Conservation (phyloP, 805 yeast genomes). For the Lipomyces oligophaga region DNA sequence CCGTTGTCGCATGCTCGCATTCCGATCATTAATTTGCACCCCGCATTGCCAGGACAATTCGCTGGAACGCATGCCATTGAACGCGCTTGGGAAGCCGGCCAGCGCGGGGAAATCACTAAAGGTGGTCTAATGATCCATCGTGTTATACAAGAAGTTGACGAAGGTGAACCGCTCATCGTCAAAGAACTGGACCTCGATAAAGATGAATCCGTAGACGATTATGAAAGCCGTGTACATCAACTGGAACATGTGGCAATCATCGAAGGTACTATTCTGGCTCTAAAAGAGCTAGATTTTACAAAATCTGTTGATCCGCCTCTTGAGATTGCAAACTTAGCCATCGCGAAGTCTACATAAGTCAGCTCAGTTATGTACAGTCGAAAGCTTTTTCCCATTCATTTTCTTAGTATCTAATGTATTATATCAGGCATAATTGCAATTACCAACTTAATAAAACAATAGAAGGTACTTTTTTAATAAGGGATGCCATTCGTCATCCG, state of each 20-base stretch:
- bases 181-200: constrained; percentile 67
- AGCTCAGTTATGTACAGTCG: background rate
- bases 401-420: too few species aligned
- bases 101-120: constrained; percentile 64
- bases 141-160: constrained; percentile 94
- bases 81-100: constrained; percentile 93
- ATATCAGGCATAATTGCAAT: too few species aligned
- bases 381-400: background rate
- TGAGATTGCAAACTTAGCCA: too few species aligned
- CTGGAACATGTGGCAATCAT: constrained; percentile 90
- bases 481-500: constrained; percentile 96
- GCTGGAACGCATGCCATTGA: constrained; percentile 98
- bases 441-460: too few species aligned
- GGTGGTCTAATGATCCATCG: constrained; percentile 97
- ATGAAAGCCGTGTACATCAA: constrained; percentile 77
- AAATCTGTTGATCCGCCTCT: too few species aligned
- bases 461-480: too few species aligned
- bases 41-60: constrained; percentile 95
- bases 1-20: constrained; percentile 59
- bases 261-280: constrained; percentile 73
- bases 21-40: constrained; percentile 89
- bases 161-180: constrained; percentile 84
- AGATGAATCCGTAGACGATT: constrained; percentile 72
- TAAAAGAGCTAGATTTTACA: constrained; percentile 38
- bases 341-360: too few species aligned